Evolutionary conservation across 805 yeast species (phyloP).

Genomic region (Suhomyces kilbournensis): DNA sequence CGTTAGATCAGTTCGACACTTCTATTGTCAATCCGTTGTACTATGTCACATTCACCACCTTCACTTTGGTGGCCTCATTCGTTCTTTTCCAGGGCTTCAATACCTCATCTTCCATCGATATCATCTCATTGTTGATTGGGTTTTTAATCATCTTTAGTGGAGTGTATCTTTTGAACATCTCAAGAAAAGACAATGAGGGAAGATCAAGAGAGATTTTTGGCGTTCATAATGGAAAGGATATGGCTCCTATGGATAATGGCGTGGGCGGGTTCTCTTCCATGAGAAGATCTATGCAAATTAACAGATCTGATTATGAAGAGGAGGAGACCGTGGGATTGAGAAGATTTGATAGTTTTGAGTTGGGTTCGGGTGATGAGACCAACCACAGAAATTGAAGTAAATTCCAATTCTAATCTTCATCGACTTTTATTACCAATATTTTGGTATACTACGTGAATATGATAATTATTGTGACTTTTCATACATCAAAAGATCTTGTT

Average conservation of each 20-base stretch:
- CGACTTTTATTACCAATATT: too few relatives aligned
- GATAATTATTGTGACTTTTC: background rate
- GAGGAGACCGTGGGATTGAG: constrained; percentile 54
- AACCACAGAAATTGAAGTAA: background rate
- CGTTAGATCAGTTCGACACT: constrained; percentile 89
- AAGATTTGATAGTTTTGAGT: constrained; percentile 60
- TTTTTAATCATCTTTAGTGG: constrained; percentile 85
- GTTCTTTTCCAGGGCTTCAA: constrained; percentile 84
- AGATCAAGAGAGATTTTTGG: constrained; percentile 55
- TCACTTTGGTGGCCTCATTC: constrained; percentile 81
- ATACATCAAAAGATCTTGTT: background rate
- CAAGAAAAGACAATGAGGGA: constrained; percentile 60
- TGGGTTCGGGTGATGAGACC: constrained; percentile 41
- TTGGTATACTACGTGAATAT: background rate
- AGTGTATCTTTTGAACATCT: constrained; percentile 75
- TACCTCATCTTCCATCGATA: constrained; percentile 74
- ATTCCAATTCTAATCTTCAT: too few relatives aligned
- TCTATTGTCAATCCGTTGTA: constrained; percentile 88
- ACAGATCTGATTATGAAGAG: constrained; percentile 37
- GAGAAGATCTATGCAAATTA: constrained; percentile 70
- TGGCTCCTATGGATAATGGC: constrained; percentile 77
- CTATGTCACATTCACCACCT: constrained; percentile 88
- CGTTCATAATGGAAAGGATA: constrained; percentile 51
- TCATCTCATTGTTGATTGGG: constrained; percentile 79
- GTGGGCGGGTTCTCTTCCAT: constrained; percentile 69